Evolutionary conservation across 352 stramenopile genomes (phyloP).

Genomic region (Ophiocytium majus): DNA sequence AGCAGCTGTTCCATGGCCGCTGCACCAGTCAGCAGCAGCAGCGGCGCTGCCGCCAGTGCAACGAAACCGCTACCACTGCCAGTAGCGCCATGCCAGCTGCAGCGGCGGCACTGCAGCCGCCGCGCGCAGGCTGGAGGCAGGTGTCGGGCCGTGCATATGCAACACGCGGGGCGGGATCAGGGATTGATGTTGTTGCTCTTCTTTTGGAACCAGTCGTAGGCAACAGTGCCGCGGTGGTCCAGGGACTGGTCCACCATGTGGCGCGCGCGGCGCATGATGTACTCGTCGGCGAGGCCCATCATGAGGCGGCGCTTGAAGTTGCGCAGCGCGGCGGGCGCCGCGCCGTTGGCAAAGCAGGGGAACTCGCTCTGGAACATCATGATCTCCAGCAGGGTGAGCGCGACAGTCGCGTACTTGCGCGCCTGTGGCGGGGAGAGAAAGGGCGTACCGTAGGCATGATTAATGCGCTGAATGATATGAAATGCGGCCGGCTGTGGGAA

Average conservation of each 20-base stretch:
- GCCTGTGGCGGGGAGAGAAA: too few species aligned
- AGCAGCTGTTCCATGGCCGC: too few species aligned
- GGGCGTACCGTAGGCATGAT: too few species aligned
- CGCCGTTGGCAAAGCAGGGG: constrained; percentile 69
- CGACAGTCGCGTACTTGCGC: constrained; percentile 54
- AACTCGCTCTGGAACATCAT: constrained; percentile 67
- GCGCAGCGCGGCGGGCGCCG: constrained; percentile 60
- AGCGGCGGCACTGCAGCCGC: too few species aligned
- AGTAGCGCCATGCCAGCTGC: too few species aligned
- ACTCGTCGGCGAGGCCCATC: constrained; percentile 65
- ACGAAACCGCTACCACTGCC: too few species aligned
- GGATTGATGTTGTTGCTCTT: constrained; percentile 77
- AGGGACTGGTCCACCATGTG: constrained; percentile 62
- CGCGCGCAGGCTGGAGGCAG: too few species aligned
- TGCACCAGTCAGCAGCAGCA: too few species aligned
- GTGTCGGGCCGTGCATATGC: too few species aligned
- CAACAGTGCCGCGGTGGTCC: constrained; percentile 82
- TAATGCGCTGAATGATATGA: too few species aligned
- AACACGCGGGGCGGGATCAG: neutral
- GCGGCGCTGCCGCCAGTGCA: too few species aligned
- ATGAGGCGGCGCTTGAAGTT: constrained; percentile 70
- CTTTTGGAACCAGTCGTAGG: constrained; percentile 90
- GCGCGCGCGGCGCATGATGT: constrained; percentile 59
- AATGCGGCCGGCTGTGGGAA: too few species aligned
- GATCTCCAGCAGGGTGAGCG: constrained; percentile 75